Conservation (phyloP, 768 basidiomycete genomes). For the Clitopilus passeckerianus region DNA sequence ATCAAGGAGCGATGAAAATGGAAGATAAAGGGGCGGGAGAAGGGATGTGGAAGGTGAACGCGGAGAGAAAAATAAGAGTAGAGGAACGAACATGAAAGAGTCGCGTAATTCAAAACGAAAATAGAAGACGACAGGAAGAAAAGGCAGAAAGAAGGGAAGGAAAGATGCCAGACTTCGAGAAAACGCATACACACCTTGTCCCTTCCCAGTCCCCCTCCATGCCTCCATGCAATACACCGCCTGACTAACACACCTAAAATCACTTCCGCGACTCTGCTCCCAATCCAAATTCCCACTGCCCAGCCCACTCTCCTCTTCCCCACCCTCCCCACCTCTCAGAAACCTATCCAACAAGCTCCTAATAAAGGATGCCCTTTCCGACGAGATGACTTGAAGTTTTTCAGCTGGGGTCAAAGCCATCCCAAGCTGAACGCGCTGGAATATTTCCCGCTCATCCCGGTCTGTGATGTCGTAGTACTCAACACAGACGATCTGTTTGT, state of each 20-base stretch:
- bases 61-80: too few relatives aligned
- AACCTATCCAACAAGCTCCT: slow-evolving; percentile 48
- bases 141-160: too few relatives aligned
- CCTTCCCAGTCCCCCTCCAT: background rate
- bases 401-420: slow-evolving; percentile 76
- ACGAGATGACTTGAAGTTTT: slow-evolving; percentile 62
- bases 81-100: too few relatives aligned
- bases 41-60: too few relatives aligned
- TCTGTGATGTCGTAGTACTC: slow-evolving; percentile 63
- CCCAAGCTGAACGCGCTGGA: slow-evolving; percentile 74
- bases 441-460: slow-evolving; percentile 60
- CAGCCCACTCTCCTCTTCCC: slow-evolving; percentile 22
- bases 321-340: slow-evolving; percentile 21
- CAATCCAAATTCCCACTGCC: slow-evolving; percentile 37
- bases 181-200: background rate
- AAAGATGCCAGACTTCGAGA: too few relatives aligned
- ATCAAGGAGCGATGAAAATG: too few relatives aligned
- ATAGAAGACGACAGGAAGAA: too few relatives aligned
- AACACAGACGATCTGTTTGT: slow-evolving; percentile 79
- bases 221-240: slow-evolving; percentile 42
- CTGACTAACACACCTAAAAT: slow-evolving; percentile 56
- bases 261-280: slow-evolving; percentile 44
- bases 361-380: slow-evolving; percentile 52
- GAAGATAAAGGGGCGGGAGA: too few relatives aligned
- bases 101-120: background rate